A percentile compares a stretch with the other conserved stretches of the same genome.
These are phyloP conservation scores for Kentomonas sorsogonicus DNA, from an alignment of 208 protist species.

Conservation along the genomic window DNA sequence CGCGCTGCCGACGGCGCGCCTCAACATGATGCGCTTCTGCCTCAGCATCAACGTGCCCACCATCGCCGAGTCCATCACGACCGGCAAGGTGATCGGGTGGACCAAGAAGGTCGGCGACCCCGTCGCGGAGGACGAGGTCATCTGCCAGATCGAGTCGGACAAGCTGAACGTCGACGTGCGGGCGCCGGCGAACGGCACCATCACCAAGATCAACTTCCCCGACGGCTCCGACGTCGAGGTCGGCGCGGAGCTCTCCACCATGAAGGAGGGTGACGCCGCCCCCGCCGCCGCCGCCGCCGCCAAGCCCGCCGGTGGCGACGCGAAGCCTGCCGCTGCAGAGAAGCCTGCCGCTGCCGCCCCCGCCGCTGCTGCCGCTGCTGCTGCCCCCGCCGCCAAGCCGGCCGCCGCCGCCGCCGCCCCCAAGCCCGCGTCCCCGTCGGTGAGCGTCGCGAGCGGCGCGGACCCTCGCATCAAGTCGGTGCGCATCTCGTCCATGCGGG, in stretches of 20 bases:
- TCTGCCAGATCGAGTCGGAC: slow-evolving; percentile 97
- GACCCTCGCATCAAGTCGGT: slow-evolving; percentile 82
- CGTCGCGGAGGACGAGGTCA: slow-evolving; percentile 95
- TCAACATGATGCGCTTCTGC: slow-evolving; percentile 74
- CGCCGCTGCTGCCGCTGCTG: slow-evolving; percentile 7
- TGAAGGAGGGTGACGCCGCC: slow-evolving; percentile 71
- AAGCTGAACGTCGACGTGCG: slow-evolving; percentile 96
- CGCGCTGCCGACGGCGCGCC: slow-evolving; percentile 28
- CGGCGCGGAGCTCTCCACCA: slow-evolving; percentile 78
- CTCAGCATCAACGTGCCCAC: slow-evolving; percentile 91
- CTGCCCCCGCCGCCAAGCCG: slow-evolving; percentile 13
- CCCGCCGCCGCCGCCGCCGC: slow-evolving; percentile 7
- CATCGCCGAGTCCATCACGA: slow-evolving; percentile 98
- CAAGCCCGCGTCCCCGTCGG: slow-evolving; percentile 14
- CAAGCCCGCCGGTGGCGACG: no score
- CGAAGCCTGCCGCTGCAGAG: slow-evolving; percentile 12
- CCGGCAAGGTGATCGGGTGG: slow-evolving; percentile 95
- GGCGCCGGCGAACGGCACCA: slow-evolving; percentile 87
- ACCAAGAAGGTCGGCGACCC: slow-evolving; percentile 94
- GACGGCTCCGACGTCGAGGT: slow-evolving; percentile 91
- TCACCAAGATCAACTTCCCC: slow-evolving; percentile 87
- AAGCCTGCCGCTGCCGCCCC: slow-evolving; percentile 28
- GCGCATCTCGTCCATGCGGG: slow-evolving; percentile 93
- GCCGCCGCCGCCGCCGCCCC: slow-evolving; percentile 27
- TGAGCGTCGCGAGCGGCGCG: slow-evolving; percentile 27